phyloP scores from a whole-genome alignment of 1,284 basidiomycete genomes.

The Ceratobasidium sp. region DNA sequence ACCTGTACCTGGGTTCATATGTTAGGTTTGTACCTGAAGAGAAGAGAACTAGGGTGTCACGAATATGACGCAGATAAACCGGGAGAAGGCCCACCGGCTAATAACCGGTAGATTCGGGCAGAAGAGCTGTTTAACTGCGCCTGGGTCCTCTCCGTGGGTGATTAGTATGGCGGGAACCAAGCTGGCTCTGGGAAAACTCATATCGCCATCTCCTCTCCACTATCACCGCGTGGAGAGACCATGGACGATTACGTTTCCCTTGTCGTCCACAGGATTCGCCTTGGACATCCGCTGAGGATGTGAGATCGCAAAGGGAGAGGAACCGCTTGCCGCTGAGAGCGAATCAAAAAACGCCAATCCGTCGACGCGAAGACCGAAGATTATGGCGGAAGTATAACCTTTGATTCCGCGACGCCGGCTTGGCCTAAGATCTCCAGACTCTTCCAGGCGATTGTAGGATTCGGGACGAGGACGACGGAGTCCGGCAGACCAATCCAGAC shows the following conservation, averaged over 20 bases:
- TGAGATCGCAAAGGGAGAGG: conserved; percentile 42
- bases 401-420: neutral
- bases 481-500: no score
- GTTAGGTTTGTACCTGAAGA: neutral
- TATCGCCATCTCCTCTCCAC: conserved; percentile 58
- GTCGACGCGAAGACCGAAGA: conserved; percentile 54
- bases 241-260: conserved; percentile 54
- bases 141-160: conserved; percentile 55
- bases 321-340: conserved; percentile 45
- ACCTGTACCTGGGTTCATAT: neutral
- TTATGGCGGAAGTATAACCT: conserved; percentile 54
- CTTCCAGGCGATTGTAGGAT: no score
- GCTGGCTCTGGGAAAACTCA: conserved; percentile 48
- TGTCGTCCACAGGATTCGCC: conserved; percentile 8
- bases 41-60: neutral
- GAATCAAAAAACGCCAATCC: conserved; percentile 55
- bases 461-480: no score
- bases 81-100: conserved; percentile 54
- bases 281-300: conserved; percentile 25
- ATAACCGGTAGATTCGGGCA: conserved; percentile 56
- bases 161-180: no score
- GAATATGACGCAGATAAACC: neutral
- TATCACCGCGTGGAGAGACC: conserved; percentile 54
- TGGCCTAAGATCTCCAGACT: neutral
- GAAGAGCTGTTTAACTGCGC: conserved; percentile 57